Evolutionary conservation across 805 yeast genomes (phyloP), one percentile per base, ranked within the genome.

Genomic region (Candida fluviatilis): DNA sequence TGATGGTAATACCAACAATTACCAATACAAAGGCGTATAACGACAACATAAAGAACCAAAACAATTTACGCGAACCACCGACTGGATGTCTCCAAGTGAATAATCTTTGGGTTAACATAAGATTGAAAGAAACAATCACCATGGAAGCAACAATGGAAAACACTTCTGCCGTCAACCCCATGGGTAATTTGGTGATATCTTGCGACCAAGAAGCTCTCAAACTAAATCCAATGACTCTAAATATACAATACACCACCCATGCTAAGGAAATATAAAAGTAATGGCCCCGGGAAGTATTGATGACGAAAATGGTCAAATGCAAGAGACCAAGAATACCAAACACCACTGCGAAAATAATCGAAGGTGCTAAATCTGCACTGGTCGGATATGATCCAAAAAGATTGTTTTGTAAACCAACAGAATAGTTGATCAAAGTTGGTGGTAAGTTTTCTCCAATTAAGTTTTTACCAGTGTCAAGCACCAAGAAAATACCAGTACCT

Each of bases 61-160:
- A 76, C 23, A 64, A 41, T 40, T 58, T 61, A 23, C 72, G 55
- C 18, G 75, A 69, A 31, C 89, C 90, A 14, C 79, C 71, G 29
- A 75, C 78, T 11, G 91, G 90, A 54, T 84, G 89, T 54, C 82
- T 69, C 84, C 88, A 81, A 4, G 85, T 80, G 58, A 82, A 81
- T 23, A 83, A 63, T 58, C 90, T 74, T 56, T 82, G 88, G 3
- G 86, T 86, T 34, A 83, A 58, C 15, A 81, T 71, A 55, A 81
- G 64, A 52, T 79, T 80, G 49, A 77, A 68, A 2, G 82, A 69
- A 16, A 78, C 75, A 33, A 83, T 52, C 25, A 78, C 55, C 4
- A 80, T 73, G 14, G 75, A 67, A 4, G 86, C 78, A 5, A 80
- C 63, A 49, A 78, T 70, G 21, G 73, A 51, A 39, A 83, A 70